A percentile compares a stretch with the other conserved stretches of the same genome.
Conservation (phyloP, 805 yeast genomes). For the Lipomyces oligophaga region DNA sequence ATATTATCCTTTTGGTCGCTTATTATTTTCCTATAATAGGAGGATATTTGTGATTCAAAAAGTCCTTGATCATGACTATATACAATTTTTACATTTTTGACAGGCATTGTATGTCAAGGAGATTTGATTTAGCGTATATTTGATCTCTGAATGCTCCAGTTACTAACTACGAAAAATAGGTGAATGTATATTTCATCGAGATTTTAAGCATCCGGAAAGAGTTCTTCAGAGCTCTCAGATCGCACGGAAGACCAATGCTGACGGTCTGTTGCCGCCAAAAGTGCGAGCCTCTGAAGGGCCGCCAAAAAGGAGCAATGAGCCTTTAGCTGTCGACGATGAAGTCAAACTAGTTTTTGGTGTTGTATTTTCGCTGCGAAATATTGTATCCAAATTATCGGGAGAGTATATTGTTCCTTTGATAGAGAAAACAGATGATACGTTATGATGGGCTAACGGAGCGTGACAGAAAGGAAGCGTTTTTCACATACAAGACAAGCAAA, state of each 20-base stretch:
- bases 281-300: constrained; percentile 10
- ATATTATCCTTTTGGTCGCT: no score
- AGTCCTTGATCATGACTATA: constrained; percentile 69
- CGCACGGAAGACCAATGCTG: no score
- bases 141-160: neutral
- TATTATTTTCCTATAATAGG: no score
- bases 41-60: no score
- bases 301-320: constrained; percentile 11
- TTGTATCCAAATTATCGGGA: constrained; percentile 55
- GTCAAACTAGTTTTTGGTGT: constrained; percentile 85
- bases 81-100: constrained; percentile 89
- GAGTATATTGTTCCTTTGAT: constrained; percentile 26
- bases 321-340: constrained; percentile 50
- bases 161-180: constrained; percentile 34
- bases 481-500: constrained; percentile 51
- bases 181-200: constrained; percentile 76
- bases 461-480: constrained; percentile 39
- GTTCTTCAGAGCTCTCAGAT: no score
- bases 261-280: no score
- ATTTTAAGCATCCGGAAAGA: constrained; percentile 40
- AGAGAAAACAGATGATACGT: constrained; percentile 38
- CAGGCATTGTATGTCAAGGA: constrained; percentile 61
- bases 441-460: neutral
- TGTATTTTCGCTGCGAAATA: constrained; percentile 70
- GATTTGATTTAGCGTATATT: neutral